Percentiles rank a stretch among this genome's conserved stretches.
Evolutionary conservation across 495 filamentous ascomycete genomes (phyloP).

Genomic region (Tuber aestivum): DNA sequence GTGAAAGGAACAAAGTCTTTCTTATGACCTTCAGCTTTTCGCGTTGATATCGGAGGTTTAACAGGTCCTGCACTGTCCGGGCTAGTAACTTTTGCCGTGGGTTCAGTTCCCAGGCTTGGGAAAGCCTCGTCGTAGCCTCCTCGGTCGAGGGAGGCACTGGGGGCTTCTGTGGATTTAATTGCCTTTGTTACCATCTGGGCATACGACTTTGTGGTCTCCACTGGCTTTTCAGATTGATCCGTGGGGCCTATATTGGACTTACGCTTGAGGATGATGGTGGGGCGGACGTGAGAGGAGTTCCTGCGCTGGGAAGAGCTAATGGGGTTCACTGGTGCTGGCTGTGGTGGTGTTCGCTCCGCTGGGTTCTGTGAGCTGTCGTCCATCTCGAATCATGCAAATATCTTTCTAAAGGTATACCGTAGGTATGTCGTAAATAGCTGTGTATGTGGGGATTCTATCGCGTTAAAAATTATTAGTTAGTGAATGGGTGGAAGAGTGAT

Average conservation of each 20-base stretch:
- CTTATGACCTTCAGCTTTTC: background rate
- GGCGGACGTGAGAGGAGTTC: background rate
- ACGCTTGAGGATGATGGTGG: background rate
- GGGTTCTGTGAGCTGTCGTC: background rate
- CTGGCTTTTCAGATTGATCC: background rate
- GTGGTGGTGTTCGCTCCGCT: background rate
- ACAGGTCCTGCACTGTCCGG: background rate
- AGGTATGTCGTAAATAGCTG: background rate
- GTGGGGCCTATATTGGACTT: background rate
- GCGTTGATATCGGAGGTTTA: background rate
- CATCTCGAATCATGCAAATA: background rate
- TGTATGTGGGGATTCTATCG: background rate
- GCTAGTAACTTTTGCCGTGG: background rate
- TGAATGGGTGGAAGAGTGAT: background rate
- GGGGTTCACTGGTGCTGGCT: background rate
- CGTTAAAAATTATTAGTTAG: background rate
- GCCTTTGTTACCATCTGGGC: background rate
- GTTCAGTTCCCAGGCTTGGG: background rate
- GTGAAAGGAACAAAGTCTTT: background rate
- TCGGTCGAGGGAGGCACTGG: no score
- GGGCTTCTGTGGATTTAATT: background rate
- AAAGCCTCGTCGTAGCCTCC: background rate
- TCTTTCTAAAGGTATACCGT: background rate
- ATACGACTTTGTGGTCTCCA: background rate
- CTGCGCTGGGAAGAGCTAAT: background rate